Conservation (phyloP, 2,329 filamentous ascomycete species). For the Arthroderma uncinatum region DNA sequence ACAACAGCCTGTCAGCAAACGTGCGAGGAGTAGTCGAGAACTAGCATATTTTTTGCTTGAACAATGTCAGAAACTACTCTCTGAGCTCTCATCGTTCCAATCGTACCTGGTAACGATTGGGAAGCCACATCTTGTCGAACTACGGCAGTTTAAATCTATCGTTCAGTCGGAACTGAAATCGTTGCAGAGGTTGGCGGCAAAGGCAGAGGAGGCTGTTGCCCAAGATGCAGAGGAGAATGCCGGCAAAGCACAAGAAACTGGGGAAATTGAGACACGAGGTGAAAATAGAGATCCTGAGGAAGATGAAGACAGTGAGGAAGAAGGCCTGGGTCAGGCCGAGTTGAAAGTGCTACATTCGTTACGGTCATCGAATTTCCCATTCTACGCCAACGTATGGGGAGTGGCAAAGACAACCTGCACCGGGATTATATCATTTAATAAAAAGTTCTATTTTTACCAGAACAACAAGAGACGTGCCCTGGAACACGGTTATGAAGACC, state of each 20-base stretch:
- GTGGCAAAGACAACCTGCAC: slow-evolving; percentile 46
- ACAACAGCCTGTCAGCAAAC: neutral
- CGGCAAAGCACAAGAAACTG: slow-evolving; percentile 9
- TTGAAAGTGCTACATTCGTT: slow-evolving; percentile 43
- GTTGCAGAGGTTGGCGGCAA: slow-evolving; percentile 33
- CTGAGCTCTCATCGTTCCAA: slow-evolving; percentile 38
- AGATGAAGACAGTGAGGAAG: slow-evolving; percentile 17
- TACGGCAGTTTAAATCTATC: slow-evolving; percentile 39
- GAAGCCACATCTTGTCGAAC: slow-evolving; percentile 39
- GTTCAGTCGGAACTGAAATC: slow-evolving; percentile 40
- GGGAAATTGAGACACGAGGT: slow-evolving; percentile 8
- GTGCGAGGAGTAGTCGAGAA: neutral
- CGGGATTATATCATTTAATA: slow-evolving; percentile 47
- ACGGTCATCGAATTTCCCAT: slow-evolving; percentile 55
- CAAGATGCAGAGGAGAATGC: slow-evolving; percentile 15
- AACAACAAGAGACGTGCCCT: slow-evolving; percentile 3
- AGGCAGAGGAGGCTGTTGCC: slow-evolving; percentile 16
- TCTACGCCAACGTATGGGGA: slow-evolving; percentile 53
- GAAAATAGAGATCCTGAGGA: slow-evolving; percentile 14
- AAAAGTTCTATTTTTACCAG: slow-evolving; percentile 42
- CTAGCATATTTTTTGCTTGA: slow-evolving; percentile 26
- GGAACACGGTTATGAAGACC: slow-evolving; percentile 7
- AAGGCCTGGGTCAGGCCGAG: slow-evolving; percentile 17
- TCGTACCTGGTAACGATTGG: slow-evolving; percentile 30
- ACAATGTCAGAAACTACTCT: slow-evolving; percentile 33